Evolutionary conservation across 2,329 filamentous ascomycete genomes (phyloP).

Genomic region (Claviceps capensis): DNA sequence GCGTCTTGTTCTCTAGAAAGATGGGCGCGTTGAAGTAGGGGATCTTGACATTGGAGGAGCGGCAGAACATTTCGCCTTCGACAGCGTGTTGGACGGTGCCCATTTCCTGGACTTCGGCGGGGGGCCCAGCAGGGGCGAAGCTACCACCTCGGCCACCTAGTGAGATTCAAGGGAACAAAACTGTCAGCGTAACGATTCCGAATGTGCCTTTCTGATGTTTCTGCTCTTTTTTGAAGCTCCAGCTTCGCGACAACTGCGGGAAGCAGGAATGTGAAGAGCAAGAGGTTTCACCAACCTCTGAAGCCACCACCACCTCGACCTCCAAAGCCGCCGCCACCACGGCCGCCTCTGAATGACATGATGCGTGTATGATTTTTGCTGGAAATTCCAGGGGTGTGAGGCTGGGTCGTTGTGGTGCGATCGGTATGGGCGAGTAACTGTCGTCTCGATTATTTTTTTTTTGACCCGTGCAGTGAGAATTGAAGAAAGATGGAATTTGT

Average conservation of each 20-base stretch:
- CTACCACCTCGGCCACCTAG: constrained; percentile 11
- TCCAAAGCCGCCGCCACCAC: constrained; percentile 10
- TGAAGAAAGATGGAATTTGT: constrained; percentile 1
- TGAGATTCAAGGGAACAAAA: not conserved
- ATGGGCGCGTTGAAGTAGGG: constrained; percentile 99
- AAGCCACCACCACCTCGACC: constrained; percentile 10
- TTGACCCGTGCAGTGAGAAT: not conserved
- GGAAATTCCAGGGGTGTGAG: not conserved
- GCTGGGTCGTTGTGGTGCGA: constrained; percentile 1
- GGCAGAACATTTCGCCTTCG: constrained; percentile 97
- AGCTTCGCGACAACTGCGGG: not conserved
- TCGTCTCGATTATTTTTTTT: constrained; percentile 6
- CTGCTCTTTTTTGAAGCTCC: not conserved
- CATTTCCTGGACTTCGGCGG: constrained; percentile 47
- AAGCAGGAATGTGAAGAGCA: not conserved
- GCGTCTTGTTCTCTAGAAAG: constrained; percentile 97
- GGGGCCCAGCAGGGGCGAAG: constrained; percentile 9
- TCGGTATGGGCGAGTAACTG: not conserved
- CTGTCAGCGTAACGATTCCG: not conserved
- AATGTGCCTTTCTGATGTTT: not conserved
- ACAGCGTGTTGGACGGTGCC: constrained; percentile 86
- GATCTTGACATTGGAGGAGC: constrained; percentile 87
- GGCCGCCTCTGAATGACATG: constrained; percentile 12
- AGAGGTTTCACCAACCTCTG: constrained; percentile 5
- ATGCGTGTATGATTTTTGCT: not conserved